phyloP scores from a whole-genome alignment of 2,329 filamentous ascomycete genomes.

The Trichoderma koningiopsis region DNA sequence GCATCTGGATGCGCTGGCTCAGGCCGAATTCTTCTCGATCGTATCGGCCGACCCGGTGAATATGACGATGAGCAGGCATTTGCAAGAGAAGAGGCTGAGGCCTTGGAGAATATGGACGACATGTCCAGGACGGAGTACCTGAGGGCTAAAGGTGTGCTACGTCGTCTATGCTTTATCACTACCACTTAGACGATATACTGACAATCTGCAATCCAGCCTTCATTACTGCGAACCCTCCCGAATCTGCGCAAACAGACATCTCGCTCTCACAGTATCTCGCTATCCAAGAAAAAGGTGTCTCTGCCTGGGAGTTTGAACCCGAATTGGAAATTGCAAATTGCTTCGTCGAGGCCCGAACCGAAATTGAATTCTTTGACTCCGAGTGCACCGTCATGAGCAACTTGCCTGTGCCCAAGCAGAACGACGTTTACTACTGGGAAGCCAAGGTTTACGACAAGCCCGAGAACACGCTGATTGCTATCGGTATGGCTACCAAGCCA shows the following conservation, averaged over 20 bases:
- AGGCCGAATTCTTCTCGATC: constrained; percentile 89
- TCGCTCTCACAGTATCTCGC: constrained; percentile 96
- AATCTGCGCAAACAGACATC: constrained; percentile 94
- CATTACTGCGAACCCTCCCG: constrained; percentile 88
- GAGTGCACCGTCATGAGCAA: constrained; percentile 98
- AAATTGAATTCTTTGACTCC: constrained; percentile 98
- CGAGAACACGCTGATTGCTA: constrained; percentile 80
- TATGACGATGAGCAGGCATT: constrained; percentile 98
- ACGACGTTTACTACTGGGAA: constrained; percentile 99
- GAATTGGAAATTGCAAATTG: constrained; percentile 98
- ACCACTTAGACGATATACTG: neutral
- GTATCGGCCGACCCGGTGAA: constrained; percentile 89
- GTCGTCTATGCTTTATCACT: constrained; percentile 15
- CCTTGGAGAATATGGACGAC: constrained; percentile 94
- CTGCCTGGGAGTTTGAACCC: constrained; percentile 99
- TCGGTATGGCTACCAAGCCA: constrained; percentile 95
- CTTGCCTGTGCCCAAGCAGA: constrained; percentile 94
- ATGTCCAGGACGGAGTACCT: constrained; percentile 87
- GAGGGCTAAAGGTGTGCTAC: constrained; percentile 80
- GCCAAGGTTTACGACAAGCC: constrained; percentile 98
- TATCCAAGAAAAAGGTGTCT: constrained; percentile 99
- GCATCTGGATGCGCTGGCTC: constrained; percentile 70
- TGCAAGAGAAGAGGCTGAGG: constrained; percentile 89
- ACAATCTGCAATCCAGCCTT: constrained; percentile 66
- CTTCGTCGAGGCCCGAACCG: constrained; percentile 93